Evolutionary conservation across 495 filamentous ascomycete genomes (phyloP).

Genomic region (Xylaria longipes): DNA sequence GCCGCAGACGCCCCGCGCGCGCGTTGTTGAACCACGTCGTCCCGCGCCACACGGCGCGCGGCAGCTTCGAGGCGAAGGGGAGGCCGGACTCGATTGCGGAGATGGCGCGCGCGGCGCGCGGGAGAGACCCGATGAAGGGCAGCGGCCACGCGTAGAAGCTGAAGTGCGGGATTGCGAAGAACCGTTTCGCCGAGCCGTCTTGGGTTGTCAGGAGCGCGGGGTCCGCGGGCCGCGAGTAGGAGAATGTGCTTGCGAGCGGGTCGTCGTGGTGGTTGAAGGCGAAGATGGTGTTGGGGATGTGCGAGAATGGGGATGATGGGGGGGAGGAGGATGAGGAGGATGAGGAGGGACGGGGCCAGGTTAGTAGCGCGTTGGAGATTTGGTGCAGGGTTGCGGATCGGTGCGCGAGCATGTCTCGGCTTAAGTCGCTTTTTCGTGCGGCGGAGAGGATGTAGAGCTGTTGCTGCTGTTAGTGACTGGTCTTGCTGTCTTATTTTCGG

Average conservation of each 20-base stretch:
- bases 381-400: slow-evolving; percentile 45
- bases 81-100: slow-evolving; percentile 43
- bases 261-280: slow-evolving; percentile 46
- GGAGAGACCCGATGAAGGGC: slow-evolving; percentile 63
- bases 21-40: slow-evolving; percentile 58
- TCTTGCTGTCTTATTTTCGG: background rate
- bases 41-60: slow-evolving; percentile 75
- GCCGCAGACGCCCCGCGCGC: slow-evolving; percentile 49
- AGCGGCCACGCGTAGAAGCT: slow-evolving; percentile 78
- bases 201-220: slow-evolving; percentile 49
- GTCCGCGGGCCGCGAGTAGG: slow-evolving; percentile 48
- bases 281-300: slow-evolving; percentile 65
- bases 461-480: background rate
- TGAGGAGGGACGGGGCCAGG: slow-evolving; percentile 39
- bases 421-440: slow-evolving; percentile 47
- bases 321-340: slow-evolving; percentile 27
- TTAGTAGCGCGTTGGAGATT: slow-evolving; percentile 52
- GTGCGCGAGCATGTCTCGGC: slow-evolving; percentile 48
- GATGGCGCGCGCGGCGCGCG: slow-evolving; percentile 58
- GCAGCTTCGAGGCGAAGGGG: slow-evolving; percentile 54
- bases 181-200: slow-evolving; percentile 35
- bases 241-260: slow-evolving; percentile 34
- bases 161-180: slow-evolving; percentile 83
- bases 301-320: slow-evolving; percentile 36
- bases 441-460: slow-evolving; percentile 53